Percentiles rank a stretch among this genome's conserved stretches.
phyloP scores from a whole-genome alignment of 1,139 yeast genomes.

The Debaryomyces coudertii region DNA sequence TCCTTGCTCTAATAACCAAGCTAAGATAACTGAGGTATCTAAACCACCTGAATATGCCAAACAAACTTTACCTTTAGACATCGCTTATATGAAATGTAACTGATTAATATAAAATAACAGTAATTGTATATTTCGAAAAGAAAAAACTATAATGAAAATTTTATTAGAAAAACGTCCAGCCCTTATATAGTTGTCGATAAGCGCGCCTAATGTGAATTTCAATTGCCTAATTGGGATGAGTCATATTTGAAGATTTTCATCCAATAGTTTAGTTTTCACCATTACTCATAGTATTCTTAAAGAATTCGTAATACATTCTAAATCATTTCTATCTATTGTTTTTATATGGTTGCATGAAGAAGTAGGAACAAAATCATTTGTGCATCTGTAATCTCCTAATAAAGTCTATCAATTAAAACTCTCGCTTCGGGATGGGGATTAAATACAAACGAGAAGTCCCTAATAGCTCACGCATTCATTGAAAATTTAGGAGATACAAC shows the following conservation, averaged over 20 bases:
- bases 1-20: constrained; percentile 97
- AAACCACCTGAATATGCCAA: constrained; percentile 99
- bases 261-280: constrained; percentile 1
- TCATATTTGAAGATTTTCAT: constrained; percentile 21
- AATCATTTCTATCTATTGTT: no score
- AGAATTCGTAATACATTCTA: not conserved
- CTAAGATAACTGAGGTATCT: constrained; percentile 95
- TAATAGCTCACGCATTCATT: no score
- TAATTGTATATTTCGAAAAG: constrained; percentile 6
- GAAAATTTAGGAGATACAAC: no score
- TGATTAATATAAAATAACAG: constrained; percentile 8
- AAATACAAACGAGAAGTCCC: no score
- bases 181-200: constrained; percentile 34
- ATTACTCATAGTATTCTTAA: not conserved
- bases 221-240: constrained; percentile 44
- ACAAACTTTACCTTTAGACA: constrained; percentile 98
- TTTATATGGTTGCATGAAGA: no score
- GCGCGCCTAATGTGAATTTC: constrained; percentile 37
- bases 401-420: no score
- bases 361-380: no score
- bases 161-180: constrained; percentile 19
- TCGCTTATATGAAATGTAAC: constrained; percentile 27
- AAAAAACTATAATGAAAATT: constrained; percentile 19
- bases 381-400: no score
- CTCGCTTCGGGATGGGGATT: no score